Percentiles rank a stretch among this genome's conserved stretches.
Conservation (phyloP, 2,329 filamentous ascomycete species). For the Alternaria brassicicola region DNA sequence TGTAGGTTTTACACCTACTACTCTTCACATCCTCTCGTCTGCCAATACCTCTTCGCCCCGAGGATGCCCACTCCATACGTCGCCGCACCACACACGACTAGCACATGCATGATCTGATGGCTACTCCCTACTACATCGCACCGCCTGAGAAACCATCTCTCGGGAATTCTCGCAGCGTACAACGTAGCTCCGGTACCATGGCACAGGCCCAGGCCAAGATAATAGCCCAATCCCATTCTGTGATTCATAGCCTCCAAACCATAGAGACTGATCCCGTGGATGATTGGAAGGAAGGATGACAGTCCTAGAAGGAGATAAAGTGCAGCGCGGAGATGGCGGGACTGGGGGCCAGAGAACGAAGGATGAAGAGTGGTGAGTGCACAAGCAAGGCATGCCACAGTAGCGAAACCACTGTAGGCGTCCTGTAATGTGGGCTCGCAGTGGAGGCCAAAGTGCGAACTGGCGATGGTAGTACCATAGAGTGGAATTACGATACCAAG, state of each 20-base stretch:
- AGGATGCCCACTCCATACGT: constrained; percentile 41
- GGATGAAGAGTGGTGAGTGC: constrained; percentile 46
- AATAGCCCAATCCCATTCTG: constrained; percentile 52
- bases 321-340: constrained; percentile 49
- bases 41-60: constrained; percentile 44
- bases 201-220: constrained; percentile 46
- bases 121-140: constrained; percentile 57
- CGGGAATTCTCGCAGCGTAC: constrained; percentile 51
- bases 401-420: constrained; percentile 47
- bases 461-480: constrained; percentile 84
- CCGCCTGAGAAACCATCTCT: constrained; percentile 49
- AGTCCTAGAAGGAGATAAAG: constrained; percentile 53
- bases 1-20: not conserved
- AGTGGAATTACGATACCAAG: constrained; percentile 74
- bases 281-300: constrained; percentile 51
- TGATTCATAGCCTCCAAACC: constrained; percentile 41
- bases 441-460: constrained; percentile 62
- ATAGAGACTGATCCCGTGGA: constrained; percentile 45
- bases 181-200: constrained; percentile 38
- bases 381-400: constrained; percentile 34
- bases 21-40: not conserved
- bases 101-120: constrained; percentile 59
- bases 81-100: constrained; percentile 53
- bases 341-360: constrained; percentile 28
- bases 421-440: constrained; percentile 41